Percentiles rank a stretch among this genome's conserved stretches.
Conservation (phyloP, 2,329 filamentous ascomycete genomes). For the Thielaviopsis euricoi region DNA sequence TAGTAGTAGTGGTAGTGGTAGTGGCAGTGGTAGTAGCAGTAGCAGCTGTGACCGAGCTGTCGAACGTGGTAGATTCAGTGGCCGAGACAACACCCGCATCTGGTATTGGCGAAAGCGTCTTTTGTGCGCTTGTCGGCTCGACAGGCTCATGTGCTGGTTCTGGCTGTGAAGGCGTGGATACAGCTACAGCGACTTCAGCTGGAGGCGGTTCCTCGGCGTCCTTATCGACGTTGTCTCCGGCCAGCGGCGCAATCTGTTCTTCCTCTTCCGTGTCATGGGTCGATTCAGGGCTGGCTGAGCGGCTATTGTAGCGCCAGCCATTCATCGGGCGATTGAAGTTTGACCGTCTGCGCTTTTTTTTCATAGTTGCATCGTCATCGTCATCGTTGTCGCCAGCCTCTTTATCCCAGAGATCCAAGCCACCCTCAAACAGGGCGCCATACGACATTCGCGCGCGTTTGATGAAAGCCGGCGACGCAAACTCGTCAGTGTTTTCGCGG, state of each 20-base stretch:
- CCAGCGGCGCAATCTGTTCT: constrained; percentile 14
- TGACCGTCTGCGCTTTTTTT: constrained; percentile 22
- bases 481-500: constrained; percentile 33
- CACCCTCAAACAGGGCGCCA: constrained; percentile 46
- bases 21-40: too few species aligned
- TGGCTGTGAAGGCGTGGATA: background rate
- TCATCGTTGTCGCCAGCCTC: constrained; percentile 20
- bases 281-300: constrained; percentile 52
- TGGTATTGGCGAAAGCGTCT: background rate
- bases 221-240: background rate
- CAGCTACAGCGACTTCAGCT: background rate
- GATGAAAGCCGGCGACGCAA: constrained; percentile 64
- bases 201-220: background rate
- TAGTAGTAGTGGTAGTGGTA: background rate
- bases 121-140: background rate
- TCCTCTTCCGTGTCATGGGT: constrained; percentile 22
- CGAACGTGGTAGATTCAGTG: background rate
- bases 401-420: constrained; percentile 54
- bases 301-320: constrained; percentile 59
- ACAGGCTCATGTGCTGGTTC: background rate
- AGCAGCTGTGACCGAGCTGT: background rate
- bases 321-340: constrained; percentile 38
- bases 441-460: constrained; percentile 56
- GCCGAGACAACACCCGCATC: background rate
- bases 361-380: constrained; percentile 28